These are phyloP conservation scores for Ottelia alismoides DNA, from an alignment of 106 monocot species.

Conservation along the genomic window DNA sequence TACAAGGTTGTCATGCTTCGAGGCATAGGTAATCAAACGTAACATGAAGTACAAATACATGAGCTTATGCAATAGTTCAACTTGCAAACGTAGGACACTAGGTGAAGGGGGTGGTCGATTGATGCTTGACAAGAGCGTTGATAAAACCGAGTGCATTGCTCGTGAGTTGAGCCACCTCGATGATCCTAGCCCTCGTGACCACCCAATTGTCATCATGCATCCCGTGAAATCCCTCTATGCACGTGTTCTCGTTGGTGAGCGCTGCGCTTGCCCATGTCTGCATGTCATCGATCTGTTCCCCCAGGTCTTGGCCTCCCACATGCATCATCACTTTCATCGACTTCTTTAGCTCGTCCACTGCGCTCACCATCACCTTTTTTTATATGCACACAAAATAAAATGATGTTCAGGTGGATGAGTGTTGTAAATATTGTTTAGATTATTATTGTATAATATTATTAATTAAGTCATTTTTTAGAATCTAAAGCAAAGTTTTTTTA, in stretches of 20 bases:
- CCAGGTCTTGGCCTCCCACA: not conserved
- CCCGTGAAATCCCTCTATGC: constrained; percentile 14
- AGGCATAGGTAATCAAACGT: too few species aligned
- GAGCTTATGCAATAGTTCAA: too few species aligned
- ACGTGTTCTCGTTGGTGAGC: constrained; percentile 19
- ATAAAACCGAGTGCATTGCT: constrained; percentile 21
- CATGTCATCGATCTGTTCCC: constrained; percentile 6
- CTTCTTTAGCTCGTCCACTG: constrained; percentile 12
- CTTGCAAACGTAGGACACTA: too few species aligned
- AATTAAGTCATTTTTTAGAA: too few species aligned
- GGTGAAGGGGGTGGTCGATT: too few species aligned
- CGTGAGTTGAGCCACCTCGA: constrained; percentile 6
- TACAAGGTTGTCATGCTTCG: too few species aligned
- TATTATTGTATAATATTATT: too few species aligned
- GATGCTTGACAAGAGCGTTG: constrained; percentile 7
- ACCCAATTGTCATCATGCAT: not conserved
- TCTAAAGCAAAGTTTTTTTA: too few species aligned
- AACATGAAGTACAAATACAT: too few species aligned
- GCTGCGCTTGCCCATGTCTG: constrained; percentile 32
- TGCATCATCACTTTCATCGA: constrained; percentile 9
- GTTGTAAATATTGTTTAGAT: too few species aligned
- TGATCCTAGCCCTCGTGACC: constrained; percentile 1
- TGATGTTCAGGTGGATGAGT: too few species aligned
- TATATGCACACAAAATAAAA: constrained; percentile 10
- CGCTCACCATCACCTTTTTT: constrained; percentile 3